Conservation (phyloP, 331 rosid genomes). For the Pyracantha coccinea region DNA sequence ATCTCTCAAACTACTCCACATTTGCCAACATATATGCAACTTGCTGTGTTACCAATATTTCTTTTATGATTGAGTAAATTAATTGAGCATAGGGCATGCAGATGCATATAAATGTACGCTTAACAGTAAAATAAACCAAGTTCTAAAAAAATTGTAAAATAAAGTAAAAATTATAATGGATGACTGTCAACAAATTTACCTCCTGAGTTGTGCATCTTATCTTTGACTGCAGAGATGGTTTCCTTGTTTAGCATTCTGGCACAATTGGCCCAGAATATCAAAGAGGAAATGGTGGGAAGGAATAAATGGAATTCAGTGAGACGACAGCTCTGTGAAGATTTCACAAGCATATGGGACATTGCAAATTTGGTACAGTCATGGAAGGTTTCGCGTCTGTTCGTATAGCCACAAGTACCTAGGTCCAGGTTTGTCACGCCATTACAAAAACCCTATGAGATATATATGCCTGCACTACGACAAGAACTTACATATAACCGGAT, state of each 20-base stretch:
- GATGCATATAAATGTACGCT: neutral
- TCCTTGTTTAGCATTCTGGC: neutral
- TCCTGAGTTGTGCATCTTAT: slow-evolving; percentile 7
- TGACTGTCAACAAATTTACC: neutral
- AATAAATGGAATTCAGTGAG: neutral
- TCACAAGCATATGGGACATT: neutral
- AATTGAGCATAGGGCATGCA: neutral
- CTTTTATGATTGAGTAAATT: neutral
- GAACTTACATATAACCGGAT: no score
- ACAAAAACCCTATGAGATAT: neutral
- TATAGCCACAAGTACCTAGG: no score
- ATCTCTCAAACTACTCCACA: slow-evolving; percentile 7
- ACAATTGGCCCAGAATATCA: neutral
- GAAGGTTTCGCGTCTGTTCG: neutral
- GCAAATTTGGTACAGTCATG: neutral
- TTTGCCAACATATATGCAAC: neutral
- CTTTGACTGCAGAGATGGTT: neutral
- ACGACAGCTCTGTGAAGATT: neutral
- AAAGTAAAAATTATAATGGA: neutral
- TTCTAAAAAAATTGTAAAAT: neutral
- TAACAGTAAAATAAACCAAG: neutral
- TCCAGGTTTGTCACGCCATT: no score
- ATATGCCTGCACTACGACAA: neutral
- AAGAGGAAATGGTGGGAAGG: neutral
- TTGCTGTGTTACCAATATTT: neutral